Percentiles rank a stretch among this genome's conserved stretches.
phyloP scores from a whole-genome alignment of 768 basidiomycete genomes.

The Coprinopsis marcescibilis region DNA sequence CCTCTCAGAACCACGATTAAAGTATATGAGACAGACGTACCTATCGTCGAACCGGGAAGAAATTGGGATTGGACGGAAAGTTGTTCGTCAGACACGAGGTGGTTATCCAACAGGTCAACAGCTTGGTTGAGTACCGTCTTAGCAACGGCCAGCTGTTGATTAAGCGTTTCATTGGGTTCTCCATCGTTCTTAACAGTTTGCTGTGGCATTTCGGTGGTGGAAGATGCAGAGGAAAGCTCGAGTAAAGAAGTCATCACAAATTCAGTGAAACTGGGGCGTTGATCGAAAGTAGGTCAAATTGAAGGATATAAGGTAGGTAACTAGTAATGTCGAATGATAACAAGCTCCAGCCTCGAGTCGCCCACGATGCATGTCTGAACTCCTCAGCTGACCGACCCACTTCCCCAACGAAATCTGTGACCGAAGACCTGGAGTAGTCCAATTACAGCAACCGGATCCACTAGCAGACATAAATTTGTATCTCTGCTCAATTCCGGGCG shows the following conservation, averaged over 20 bases:
- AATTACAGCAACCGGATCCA: constrained; percentile 4
- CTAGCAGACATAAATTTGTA: constrained; percentile 34
- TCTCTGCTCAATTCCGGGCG: constrained; percentile 79
- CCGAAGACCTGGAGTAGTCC: constrained; percentile 1
- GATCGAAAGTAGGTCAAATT: constrained; percentile 21
- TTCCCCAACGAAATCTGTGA: not conserved
- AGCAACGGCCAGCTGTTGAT: constrained; percentile 61
- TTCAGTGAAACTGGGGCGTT: constrained; percentile 13
- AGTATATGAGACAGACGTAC: constrained; percentile 29
- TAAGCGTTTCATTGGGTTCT: constrained; percentile 25
- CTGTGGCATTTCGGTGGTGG: constrained; percentile 19
- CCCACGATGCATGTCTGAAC: constrained; percentile 9
- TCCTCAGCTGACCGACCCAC: not conserved
- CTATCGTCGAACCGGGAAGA: constrained; percentile 85
- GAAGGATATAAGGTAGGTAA: constrained; percentile 10
- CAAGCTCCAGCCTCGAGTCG: constrained; percentile 3
- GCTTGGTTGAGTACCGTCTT: constrained; percentile 67
- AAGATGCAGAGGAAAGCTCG: constrained; percentile 14
- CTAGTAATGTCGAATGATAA: not conserved
- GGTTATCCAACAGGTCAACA: constrained; percentile 61
- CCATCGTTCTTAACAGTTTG: constrained; percentile 18
- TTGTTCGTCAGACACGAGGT: constrained; percentile 63
- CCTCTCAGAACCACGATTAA: not conserved
- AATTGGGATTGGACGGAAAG: constrained; percentile 62
- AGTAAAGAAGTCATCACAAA: constrained; percentile 17